A percentile compares a stretch with the other conserved stretches of the same genome.
Conservation (phyloP, 768 basidiomycete genomes). For the Leccinellum albellum region DNA sequence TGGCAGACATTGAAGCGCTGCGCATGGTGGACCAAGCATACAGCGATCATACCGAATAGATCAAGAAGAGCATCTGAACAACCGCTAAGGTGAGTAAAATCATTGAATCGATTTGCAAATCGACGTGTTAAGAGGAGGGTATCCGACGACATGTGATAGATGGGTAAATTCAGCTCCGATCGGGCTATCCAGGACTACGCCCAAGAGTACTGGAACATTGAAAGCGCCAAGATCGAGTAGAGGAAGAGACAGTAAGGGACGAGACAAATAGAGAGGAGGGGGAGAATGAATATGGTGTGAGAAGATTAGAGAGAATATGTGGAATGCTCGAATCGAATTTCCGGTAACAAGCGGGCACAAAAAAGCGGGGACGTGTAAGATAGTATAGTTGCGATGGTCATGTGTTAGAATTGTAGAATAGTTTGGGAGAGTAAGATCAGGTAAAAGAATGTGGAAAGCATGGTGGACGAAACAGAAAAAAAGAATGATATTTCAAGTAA, state of each 20-base stretch:
- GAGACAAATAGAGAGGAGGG: not conserved
- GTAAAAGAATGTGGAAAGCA: constrained; percentile 5
- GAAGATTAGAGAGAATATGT: not conserved
- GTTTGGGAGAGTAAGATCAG: not conserved
- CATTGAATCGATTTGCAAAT: constrained; percentile 39
- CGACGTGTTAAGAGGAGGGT: no score
- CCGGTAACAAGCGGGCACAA: constrained; percentile 1
- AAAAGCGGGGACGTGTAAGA: constrained; percentile 3
- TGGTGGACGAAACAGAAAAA: not conserved
- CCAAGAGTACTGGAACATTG: constrained; percentile 82
- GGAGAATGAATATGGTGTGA: not conserved
- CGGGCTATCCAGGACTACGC: constrained; percentile 91
- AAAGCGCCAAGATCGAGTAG: constrained; percentile 38
- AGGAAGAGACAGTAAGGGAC: not conserved
- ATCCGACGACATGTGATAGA: constrained; percentile 36
- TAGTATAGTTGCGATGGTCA: constrained; percentile 10
- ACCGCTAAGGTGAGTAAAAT: constrained; percentile 57
- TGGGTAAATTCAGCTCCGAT: constrained; percentile 97
- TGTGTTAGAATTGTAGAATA: constrained; percentile 10
- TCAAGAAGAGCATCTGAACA: constrained; percentile 82
- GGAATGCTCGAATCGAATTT: constrained; percentile 5
- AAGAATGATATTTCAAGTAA: constrained; percentile 2
- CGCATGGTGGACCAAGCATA: constrained; percentile 88
- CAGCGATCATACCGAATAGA: constrained; percentile 80
- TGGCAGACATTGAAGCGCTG: constrained; percentile 73